A percentile compares a stretch with the other conserved stretches of the same genome.
phyloP scores from a whole-genome alignment of 176 grass and related monocot species.

The Cymbopogon citratus region DNA sequence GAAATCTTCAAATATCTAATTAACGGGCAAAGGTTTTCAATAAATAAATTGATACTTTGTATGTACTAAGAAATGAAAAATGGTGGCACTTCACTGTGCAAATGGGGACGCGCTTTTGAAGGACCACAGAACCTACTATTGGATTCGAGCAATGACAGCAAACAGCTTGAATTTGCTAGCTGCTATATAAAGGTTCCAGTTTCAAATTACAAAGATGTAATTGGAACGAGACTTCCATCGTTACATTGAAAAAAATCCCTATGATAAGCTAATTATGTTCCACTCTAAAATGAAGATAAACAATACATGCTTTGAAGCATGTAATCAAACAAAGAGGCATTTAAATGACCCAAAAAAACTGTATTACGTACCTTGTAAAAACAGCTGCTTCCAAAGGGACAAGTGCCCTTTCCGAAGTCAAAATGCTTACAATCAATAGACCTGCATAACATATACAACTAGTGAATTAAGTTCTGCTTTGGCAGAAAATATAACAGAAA shows the following conservation, averaged over 20 bases:
- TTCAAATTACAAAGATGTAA: slow-evolving; percentile 27
- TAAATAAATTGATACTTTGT: not conserved
- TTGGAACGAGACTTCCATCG: not conserved
- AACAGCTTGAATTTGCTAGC: not conserved
- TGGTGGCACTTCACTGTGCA: not conserved
- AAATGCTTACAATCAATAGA: slow-evolving; percentile 95
- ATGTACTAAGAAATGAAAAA: not conserved
- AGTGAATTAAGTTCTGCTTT: slow-evolving; percentile 4
- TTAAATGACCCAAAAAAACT: not conserved
- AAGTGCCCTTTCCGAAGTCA: slow-evolving; percentile 73
- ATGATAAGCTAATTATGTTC: not conserved
- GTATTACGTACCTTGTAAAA: slow-evolving; percentile 72
- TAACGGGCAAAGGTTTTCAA: not conserved
- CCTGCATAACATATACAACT: slow-evolving; percentile 41
- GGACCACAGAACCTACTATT: not conserved
- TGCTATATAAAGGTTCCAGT: not conserved
- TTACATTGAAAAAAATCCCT: not conserved
- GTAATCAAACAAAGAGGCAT: not conserved
- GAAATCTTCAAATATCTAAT: not conserved
- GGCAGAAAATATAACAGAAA: slow-evolving; percentile 3
- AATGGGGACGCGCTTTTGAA: not conserved
- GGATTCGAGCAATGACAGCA: not conserved
- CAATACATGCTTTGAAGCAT: not conserved
- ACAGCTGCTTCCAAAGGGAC: slow-evolving; percentile 82
- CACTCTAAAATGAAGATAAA: not conserved